Percentiles rank a stretch among this genome's conserved stretches.
These are phyloP conservation scores for Fusarium brevicatenulatum DNA, from an alignment of 2,329 filamentous ascomycete genomes.

Conservation along the genomic window DNA sequence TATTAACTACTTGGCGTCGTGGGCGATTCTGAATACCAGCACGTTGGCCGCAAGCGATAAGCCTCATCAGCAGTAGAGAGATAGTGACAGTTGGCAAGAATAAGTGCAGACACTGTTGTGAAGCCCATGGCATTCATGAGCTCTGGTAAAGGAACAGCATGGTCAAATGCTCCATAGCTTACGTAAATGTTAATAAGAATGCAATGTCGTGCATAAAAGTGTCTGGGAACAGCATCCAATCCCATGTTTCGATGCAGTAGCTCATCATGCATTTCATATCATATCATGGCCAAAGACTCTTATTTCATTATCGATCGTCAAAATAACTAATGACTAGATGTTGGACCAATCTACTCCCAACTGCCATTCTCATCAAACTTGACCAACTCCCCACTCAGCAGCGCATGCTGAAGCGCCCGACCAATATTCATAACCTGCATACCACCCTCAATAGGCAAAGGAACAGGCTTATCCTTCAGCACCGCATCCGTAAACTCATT, in stretches of 20 bases:
- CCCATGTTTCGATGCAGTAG: not conserved
- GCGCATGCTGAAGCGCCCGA: slow-evolving; percentile 65
- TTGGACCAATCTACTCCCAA: not conserved
- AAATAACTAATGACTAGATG: fast-evolving
- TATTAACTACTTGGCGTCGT: too few species aligned
- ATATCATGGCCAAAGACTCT: not conserved
- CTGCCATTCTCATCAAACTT: slow-evolving; percentile 59
- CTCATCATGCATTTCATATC: not conserved
- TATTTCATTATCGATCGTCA: fast-evolving
- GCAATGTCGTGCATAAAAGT: slow-evolving; percentile 1
- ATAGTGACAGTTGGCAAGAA: too few species aligned
- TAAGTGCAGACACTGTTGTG: too few species aligned
- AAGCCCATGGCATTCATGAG: too few species aligned
- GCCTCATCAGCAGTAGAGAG: too few species aligned
- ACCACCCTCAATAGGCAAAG: slow-evolving; percentile 66
- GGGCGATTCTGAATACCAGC: too few species aligned
- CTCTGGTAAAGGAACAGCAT: too few species aligned
- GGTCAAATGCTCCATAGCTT: too few species aligned
- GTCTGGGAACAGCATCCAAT: not conserved
- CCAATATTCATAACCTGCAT: slow-evolving; percentile 70
- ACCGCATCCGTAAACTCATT: slow-evolving; percentile 69
- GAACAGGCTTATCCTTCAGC: slow-evolving; percentile 52
- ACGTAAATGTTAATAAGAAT: too few species aligned
- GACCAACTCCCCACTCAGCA: slow-evolving; percentile 65
- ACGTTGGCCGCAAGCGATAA: too few species aligned